Conservation (phyloP, 139 green algal genomes). For the Chlorella sp. region DNA sequence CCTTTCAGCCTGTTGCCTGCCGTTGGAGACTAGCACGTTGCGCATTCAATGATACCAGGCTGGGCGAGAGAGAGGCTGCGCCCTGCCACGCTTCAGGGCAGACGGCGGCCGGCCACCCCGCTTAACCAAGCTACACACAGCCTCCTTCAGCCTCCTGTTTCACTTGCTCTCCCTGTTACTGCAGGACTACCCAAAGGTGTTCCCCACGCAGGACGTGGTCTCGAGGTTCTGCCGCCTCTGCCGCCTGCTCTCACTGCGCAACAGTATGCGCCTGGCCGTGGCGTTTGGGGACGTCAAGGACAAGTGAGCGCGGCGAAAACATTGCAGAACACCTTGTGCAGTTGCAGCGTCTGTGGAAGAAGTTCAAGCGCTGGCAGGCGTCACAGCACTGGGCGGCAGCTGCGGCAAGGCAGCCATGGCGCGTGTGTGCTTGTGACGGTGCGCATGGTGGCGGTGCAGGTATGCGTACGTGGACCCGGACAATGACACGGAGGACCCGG, state of each 20-base stretch:
- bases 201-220: neutral
- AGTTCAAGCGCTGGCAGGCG: neutral
- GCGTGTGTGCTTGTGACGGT: too few species aligned
- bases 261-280: neutral
- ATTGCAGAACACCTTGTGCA: too few species aligned
- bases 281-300: neutral
- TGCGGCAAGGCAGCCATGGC: neutral
- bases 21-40: too few species aligned
- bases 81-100: too few species aligned
- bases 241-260: slow-evolving; percentile 3
- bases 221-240: neutral
- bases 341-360: too few species aligned
- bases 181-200: neutral
- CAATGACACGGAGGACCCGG: slow-evolving; percentile 3
- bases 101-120: too few species aligned
- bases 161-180: neutral
- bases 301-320: neutral
- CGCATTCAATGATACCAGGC: too few species aligned
- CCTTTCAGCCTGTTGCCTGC: too few species aligned
- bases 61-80: too few species aligned
- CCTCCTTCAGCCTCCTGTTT: too few species aligned
- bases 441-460: too few species aligned
- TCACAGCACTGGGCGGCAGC: neutral
- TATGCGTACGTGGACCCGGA: slow-evolving; percentile 5
- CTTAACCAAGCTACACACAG: too few species aligned